Evolutionary conservation across 202 grass and related monocot genomes (phyloP).

Genomic region (Eragrostis tef): DNA sequence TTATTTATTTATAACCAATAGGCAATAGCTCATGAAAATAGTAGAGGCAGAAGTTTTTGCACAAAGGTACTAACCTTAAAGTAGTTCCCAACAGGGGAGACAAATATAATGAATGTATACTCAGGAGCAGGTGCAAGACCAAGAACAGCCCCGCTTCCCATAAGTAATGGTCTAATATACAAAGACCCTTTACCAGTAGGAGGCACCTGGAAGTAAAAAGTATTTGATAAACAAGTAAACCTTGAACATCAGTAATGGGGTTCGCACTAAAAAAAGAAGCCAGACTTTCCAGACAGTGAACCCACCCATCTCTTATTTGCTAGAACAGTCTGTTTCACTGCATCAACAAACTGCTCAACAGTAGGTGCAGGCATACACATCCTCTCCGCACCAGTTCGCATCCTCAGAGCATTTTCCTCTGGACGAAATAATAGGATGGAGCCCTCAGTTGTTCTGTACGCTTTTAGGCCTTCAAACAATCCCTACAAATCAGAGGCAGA

Average conservation of each 20-base stretch:
- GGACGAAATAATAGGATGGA: slow-evolving; percentile 94
- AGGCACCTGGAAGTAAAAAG: slow-evolving; percentile 71
- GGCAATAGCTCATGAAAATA: background rate
- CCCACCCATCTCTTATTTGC: slow-evolving; percentile 87
- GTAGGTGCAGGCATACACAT: slow-evolving; percentile 93
- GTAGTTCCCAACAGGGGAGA: slow-evolving; percentile 97
- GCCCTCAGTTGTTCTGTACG: slow-evolving; percentile 78
- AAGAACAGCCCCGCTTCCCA: slow-evolving; percentile 92
- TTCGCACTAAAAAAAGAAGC: background rate
- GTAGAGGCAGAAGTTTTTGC: background rate
- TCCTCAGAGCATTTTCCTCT: slow-evolving; percentile 82
- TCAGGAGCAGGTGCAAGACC: slow-evolving; percentile 89
- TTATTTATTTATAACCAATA: slow-evolving; percentile 23
- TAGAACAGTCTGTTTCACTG: slow-evolving; percentile 85
- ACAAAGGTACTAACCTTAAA: slow-evolving; percentile 70
- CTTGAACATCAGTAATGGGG: slow-evolving; percentile 12
- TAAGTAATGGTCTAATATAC: slow-evolving; percentile 86
- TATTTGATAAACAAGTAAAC: slow-evolving; percentile 42
- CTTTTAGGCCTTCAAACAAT: slow-evolving; percentile 91
- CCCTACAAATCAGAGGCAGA: slow-evolving; percentile 54
- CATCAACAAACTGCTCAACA: slow-evolving; percentile 79
- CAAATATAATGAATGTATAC: slow-evolving; percentile 93
- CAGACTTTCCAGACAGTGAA: slow-evolving; percentile 3
- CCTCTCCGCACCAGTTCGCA: slow-evolving; percentile 82
- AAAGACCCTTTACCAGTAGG: slow-evolving; percentile 92